Evolutionary conservation across 2,329 filamentous ascomycete species (phyloP), one percentile per base, ranked within the genome.

Genomic region (Ceratocystis colombiana): DNA sequence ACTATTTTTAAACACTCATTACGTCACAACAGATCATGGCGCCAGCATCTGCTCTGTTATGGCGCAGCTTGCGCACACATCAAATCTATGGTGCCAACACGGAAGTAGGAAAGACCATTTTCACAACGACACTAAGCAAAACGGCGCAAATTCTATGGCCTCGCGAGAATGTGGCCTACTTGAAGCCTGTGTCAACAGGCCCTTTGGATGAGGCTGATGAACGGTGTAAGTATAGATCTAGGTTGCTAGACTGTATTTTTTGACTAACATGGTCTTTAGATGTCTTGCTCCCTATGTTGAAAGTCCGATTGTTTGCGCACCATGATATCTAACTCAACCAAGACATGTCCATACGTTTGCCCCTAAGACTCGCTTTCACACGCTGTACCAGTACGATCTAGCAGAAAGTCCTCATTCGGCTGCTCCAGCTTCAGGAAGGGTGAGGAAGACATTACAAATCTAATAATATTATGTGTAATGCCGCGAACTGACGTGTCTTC

Each of bases 31-130:
- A 17, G 61, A 69, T 59, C 37, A 78, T 78, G 76, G 71, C 77
- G 66, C 81, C 82, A 30, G 75, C 84, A 64, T 79, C 83, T 61
- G 80, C 84, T 64, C 78, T 84, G 61, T 78, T 91, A 46, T 89
- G 86, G 83, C 84, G 86, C 68, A 83, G 82, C 7, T 78, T 92
- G 65, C 83, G 84, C 68, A 79, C 84, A 12, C 83, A 89, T 70
- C 89, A 94, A 74, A 78, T 95, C 46, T 95, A 88, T 71, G 90
- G 90, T 33, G 88, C 90, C 61, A 94, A 93, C 71, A 94, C 90
- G 0, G 84, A 89, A 70, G 88, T 94, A 30, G 90, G 90, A 69
- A 95, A 95, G 78, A 95, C 90, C 0, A 83, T 95, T 41, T 82
- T 91, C 67, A 87, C 88, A 1, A 90, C 88, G 0, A 75, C 90